These are phyloP conservation scores for Malus hybrid DNA, from an alignment of 331 rosid genomes.

Conservation along the genomic window DNA sequence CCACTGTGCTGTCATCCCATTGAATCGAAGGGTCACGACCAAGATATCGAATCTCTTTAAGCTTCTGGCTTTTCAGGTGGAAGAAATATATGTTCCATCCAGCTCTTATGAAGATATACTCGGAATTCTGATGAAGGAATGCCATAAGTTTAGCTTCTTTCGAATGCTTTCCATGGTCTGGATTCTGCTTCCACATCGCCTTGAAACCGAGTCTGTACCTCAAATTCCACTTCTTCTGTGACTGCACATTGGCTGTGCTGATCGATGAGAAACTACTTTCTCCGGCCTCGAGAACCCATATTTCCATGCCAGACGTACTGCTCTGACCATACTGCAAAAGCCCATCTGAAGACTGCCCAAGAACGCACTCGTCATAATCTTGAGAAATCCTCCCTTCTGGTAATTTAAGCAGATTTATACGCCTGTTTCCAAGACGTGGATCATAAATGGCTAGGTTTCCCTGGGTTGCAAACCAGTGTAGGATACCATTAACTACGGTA, in stretches of 20 bases:
- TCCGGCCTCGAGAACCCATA: conserved; percentile 61
- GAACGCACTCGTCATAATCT: conserved; percentile 61
- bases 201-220: conserved; percentile 42
- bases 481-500: conserved; percentile 55
- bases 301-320: conserved; percentile 58
- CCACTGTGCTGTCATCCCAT: conserved; percentile 63
- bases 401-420: conserved; percentile 39
- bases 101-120: conserved; percentile 41
- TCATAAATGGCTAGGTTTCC: conserved; percentile 66
- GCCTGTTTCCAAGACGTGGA: conserved; percentile 55
- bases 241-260: not conserved
- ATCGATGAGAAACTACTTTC: conserved; percentile 21
- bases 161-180: conserved; percentile 30
- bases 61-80: conserved; percentile 36
- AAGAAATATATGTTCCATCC: conserved; percentile 47
- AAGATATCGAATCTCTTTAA: conserved; percentile 40
- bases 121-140: conserved; percentile 51
- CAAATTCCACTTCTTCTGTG: conserved; percentile 40
- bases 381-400: conserved; percentile 42
- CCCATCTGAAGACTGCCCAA: conserved; percentile 75
- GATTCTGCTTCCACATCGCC: conserved; percentile 53
- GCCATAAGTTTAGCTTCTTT: conserved; percentile 61
- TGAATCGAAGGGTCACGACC: conserved; percentile 55
- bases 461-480: conserved; percentile 68
- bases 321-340: conserved; percentile 71